Evolutionary conservation across 495 filamentous ascomycete species (phyloP).

Genomic region (Podospora bellae-mahoneyi): DNA sequence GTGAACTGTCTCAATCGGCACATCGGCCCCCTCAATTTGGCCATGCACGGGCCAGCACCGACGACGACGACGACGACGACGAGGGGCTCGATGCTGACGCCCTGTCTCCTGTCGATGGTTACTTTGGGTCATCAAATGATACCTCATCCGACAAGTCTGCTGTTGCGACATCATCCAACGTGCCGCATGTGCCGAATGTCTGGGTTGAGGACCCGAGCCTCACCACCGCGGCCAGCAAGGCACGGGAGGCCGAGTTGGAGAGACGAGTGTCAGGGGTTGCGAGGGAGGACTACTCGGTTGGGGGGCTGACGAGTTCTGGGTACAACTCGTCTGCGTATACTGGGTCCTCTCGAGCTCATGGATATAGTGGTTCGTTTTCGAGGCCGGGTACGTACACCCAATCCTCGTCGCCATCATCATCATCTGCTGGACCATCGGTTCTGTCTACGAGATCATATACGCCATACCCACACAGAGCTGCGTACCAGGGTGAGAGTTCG

Average conservation of each 20-base stretch:
- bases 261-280: constrained; percentile 5
- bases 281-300: neutral
- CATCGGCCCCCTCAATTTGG: neutral
- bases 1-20: neutral
- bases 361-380: constrained; percentile 12
- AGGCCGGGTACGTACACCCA: constrained; percentile 24
- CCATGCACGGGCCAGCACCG: neutral
- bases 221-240: constrained; percentile 37
- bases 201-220: constrained; percentile 37
- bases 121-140: constrained; percentile 28
- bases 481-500: constrained; percentile 19
- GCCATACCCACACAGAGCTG: constrained; percentile 15
- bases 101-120: constrained; percentile 43
- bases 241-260: constrained; percentile 38
- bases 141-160: constrained; percentile 2
- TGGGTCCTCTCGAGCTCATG: constrained; percentile 7
- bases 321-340: neutral
- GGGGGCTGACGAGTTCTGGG: constrained; percentile 9
- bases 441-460: constrained; percentile 26
- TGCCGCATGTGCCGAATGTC: constrained; percentile 42
- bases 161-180: constrained; percentile 30
- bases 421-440: constrained; percentile 23
- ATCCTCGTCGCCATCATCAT: constrained; percentile 22
- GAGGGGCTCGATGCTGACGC: constrained; percentile 30
- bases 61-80: constrained; percentile 8